Conservation (phyloP, 2,329 filamentous ascomycete species). For the Trichoderma brevicompactum region DNA sequence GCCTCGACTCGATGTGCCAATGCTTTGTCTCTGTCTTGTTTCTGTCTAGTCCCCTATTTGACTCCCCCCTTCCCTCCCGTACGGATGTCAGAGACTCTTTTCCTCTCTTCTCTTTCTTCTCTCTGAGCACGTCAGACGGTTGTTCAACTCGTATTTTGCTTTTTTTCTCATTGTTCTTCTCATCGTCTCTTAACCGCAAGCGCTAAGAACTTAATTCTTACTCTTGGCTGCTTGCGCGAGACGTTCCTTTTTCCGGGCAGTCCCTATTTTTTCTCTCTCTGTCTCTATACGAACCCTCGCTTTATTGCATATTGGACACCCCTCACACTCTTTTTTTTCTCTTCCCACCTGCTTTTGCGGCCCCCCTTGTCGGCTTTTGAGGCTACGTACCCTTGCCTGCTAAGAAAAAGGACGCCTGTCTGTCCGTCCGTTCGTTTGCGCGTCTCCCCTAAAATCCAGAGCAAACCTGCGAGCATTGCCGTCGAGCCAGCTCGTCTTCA, state of each 20-base stretch:
- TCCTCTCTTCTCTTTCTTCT: conserved; percentile 27
- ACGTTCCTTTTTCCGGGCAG: conserved; percentile 41
- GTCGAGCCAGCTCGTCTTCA: conserved; percentile 42
- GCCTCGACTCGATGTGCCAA: conserved; percentile 33
- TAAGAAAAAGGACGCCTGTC: conserved; percentile 28
- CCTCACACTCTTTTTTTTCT: conserved; percentile 35
- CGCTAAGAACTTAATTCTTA: conserved; percentile 27
- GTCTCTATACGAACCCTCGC: conserved; percentile 35
- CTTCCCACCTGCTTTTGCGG: conserved; percentile 5
- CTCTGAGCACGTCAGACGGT: background rate
- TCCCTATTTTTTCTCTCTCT: conserved; percentile 30
- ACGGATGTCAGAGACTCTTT: conserved; percentile 1
- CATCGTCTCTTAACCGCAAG: conserved; percentile 34
- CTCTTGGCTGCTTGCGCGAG: conserved; percentile 29
- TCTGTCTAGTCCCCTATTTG: conserved; percentile 24
- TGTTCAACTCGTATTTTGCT: conserved; percentile 11
- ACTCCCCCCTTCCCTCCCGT: conserved; percentile 32
- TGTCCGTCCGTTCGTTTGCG: conserved; percentile 47
- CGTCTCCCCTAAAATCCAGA: conserved; percentile 34
- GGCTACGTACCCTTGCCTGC: conserved; percentile 29
- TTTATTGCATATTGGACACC: conserved; percentile 44
- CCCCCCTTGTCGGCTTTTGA: conserved; percentile 19
- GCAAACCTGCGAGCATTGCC: conserved; percentile 33
- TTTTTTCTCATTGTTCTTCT: conserved; percentile 27
- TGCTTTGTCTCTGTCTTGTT: conserved; percentile 24